These are phyloP conservation scores for Epichloe festucae DNA, from an alignment of 2,329 filamentous ascomycete genomes.

Conservation along the genomic window DNA sequence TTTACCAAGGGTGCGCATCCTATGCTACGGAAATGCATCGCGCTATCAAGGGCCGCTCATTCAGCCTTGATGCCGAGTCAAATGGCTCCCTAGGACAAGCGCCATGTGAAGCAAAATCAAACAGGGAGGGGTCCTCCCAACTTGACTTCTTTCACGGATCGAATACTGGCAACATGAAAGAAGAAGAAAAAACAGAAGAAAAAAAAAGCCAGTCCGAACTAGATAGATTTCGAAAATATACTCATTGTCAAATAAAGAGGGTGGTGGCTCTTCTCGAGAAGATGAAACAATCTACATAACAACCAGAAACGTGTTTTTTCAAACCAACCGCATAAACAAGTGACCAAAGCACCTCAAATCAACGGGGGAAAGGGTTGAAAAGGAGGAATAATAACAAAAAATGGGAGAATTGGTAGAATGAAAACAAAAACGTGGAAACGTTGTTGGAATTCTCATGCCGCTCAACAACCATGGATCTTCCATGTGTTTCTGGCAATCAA, in stretches of 20 bases:
- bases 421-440: background rate
- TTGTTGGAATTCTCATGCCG: background rate
- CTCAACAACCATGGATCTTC: background rate
- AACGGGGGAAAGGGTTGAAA: background rate
- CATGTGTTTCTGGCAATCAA: background rate
- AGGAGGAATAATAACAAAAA: background rate
- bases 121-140: background rate
- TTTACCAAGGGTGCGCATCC: too few relatives aligned
- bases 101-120: background rate
- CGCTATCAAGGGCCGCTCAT: background rate
- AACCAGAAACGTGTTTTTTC: background rate
- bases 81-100: background rate
- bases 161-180: too few relatives aligned
- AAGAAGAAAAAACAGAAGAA: fast-evolving
- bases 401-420: too few relatives aligned
- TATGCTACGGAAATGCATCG: background rate
- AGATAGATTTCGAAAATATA: background rate
- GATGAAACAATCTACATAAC: slow-evolving; percentile 19
- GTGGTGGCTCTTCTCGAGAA: slow-evolving; percentile 20
- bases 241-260: slow-evolving; percentile 4
- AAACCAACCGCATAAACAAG: background rate
- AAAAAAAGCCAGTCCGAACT: background rate
- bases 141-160: too few relatives aligned
- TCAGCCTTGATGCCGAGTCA: background rate
- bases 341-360: background rate